phyloP scores from a whole-genome alignment of 495 filamentous ascomycete genomes.

The Annulohypoxylon moriforme region DNA sequence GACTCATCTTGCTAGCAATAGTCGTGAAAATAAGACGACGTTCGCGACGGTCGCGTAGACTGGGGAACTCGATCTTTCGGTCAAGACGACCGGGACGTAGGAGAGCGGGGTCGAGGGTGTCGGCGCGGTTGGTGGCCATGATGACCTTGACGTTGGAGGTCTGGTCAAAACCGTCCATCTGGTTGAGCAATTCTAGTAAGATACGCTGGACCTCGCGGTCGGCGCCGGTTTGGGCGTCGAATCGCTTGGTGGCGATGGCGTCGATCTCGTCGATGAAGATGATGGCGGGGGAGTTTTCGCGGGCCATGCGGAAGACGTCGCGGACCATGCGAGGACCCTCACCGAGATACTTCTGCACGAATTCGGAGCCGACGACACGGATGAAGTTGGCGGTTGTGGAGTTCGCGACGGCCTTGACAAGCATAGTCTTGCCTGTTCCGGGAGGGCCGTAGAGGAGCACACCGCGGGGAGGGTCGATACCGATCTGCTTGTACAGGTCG shows the following conservation, averaged over 20 bases:
- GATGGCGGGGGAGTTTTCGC: conserved; percentile 96
- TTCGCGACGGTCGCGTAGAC: conserved; percentile 89
- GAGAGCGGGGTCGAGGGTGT: conserved; percentile 94
- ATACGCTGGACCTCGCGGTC: conserved; percentile 99
- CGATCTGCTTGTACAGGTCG: conserved; percentile 97
- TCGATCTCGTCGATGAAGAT: conserved; percentile 99
- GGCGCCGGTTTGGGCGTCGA: conserved; percentile 97
- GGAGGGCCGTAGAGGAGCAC: conserved; percentile 96
- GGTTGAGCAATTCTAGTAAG: conserved; percentile 94
- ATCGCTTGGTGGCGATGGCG: conserved; percentile 98
- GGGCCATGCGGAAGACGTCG: conserved; percentile 98
- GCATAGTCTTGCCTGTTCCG: conserved; percentile 98
- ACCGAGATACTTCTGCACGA: conserved; percentile 98
- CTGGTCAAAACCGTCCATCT: conserved; percentile 99
- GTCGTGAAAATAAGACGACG: conserved; percentile 95
- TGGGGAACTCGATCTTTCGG: conserved; percentile 98
- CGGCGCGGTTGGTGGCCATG: conserved; percentile 98
- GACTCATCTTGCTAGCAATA: conserved; percentile 95
- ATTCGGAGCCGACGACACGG: conserved; percentile 96
- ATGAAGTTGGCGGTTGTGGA: conserved; percentile 99
- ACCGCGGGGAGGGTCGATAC: conserved; percentile 96
- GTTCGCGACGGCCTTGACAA: conserved; percentile 98
- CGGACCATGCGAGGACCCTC: conserved; percentile 99
- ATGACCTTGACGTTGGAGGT: conserved; percentile 99
- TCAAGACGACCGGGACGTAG: conserved; percentile 95